phyloP scores from a whole-genome alignment of 495 filamentous ascomycete genomes.

The Neurospora intermedia region DNA sequence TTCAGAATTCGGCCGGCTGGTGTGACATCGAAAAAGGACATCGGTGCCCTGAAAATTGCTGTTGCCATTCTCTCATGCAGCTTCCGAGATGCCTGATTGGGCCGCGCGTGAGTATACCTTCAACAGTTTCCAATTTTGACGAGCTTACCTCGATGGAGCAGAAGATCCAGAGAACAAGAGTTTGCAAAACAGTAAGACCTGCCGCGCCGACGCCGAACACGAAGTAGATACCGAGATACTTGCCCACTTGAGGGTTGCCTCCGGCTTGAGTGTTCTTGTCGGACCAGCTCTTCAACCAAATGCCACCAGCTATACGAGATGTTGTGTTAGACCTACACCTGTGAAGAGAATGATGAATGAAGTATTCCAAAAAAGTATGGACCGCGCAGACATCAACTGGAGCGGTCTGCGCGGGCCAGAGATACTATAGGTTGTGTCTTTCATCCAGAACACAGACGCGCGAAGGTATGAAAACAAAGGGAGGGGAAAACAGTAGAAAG shows the following conservation, averaged over 20 bases:
- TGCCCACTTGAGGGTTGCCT: conserved; percentile 64
- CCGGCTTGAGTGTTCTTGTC: conserved; percentile 60
- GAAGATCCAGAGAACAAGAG: conserved; percentile 95
- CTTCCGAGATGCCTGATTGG: conserved; percentile 70
- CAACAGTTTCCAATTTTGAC: background rate
- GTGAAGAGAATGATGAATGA: background rate
- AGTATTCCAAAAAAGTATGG: background rate
- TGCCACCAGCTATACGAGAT: conserved; percentile 45
- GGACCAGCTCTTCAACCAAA: conserved; percentile 92
- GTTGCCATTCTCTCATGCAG: conserved; percentile 97
- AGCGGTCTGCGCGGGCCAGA: background rate
- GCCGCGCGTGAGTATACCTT: conserved; percentile 7
- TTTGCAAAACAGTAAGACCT: conserved; percentile 78
- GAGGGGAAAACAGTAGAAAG: background rate
- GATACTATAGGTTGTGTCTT: background rate
- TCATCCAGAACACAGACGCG: background rate
- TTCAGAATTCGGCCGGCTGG: conserved; percentile 96
- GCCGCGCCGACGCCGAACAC: conserved; percentile 87
- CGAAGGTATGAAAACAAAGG: background rate
- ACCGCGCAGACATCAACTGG: background rate
- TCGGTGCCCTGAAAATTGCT: conserved; percentile 94
- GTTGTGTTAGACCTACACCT: background rate
- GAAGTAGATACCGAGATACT: conserved; percentile 91
- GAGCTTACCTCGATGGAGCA: conserved; percentile 84
- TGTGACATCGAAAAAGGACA: conserved; percentile 98